Evolutionary conservation across 257 asterid species (phyloP), one percentile per base, ranked within the genome.

Genomic region (Catharanthus roseus): DNA sequence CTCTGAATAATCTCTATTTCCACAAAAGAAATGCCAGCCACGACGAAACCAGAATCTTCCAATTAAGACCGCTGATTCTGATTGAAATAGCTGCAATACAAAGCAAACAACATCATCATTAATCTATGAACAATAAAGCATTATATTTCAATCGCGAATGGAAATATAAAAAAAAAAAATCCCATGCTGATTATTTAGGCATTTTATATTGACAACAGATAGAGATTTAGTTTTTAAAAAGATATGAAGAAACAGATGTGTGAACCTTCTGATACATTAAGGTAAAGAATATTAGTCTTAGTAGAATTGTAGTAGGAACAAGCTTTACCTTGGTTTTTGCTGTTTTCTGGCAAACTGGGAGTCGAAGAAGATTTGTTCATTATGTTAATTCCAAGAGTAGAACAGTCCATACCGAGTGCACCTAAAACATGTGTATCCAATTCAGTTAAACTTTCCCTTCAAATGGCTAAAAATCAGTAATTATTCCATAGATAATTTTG

Each of bases 321-420:
- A 16, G 5, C 39, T 85, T 75, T 74, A 85, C 93, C 87, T 29
- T 74, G 67, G 77, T 62, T 77, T 21, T 33, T 55, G 62, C 63
- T 65, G 23, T 78, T 70, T 10, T 54, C 71, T 24, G 86, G 66
- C 1, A 69, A 18, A 72, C 64, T 65, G 8, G 96, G 56, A 45
- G 90, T 66, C 54, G 84, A 36, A 39, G 74, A 38, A 15, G 88
- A 63, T 11, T 60, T 65, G 80, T 83, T 86, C 71, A 39, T 16
- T 11, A 82, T 0, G 50, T 19, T 34, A 50, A 77, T 74, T 23
- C 92, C 89, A 12, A 90, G 79, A 26, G 36, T n/a, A 1, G 77
- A 34, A 72, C 91, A 90, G n/a, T 79, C 88, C 74, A 60, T 24
- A 78, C 87, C 93, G 42, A 84, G 79, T 69, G 93, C 83, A 86